Evolutionary conservation across 495 filamentous ascomycete species (phyloP).

Genomic region (Neurospora tetrasperma): DNA sequence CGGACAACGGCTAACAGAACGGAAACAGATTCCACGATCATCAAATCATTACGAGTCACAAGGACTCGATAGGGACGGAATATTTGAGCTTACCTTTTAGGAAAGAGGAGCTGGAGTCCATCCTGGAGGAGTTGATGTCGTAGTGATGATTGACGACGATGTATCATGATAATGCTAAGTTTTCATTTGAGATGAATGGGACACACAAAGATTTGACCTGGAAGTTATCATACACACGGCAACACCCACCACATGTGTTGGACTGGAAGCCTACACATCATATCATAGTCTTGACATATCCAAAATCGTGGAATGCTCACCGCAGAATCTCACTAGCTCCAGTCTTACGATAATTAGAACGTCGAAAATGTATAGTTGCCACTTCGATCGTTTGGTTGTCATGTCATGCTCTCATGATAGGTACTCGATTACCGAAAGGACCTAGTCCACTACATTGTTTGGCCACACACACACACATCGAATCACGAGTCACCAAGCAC

Average conservation of each 20-base stretch:
- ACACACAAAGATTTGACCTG: neutral
- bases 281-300: neutral
- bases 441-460: neutral
- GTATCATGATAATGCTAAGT: neutral
- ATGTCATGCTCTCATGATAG: neutral
- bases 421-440: neutral
- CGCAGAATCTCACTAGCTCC: neutral
- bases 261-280: neutral
- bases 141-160: slow-evolving; percentile 9
- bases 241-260: neutral
- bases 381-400: neutral
- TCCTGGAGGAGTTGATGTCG: slow-evolving; percentile 73
- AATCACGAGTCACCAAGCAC: neutral
- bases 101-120: slow-evolving; percentile 78
- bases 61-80: slow-evolving; percentile 77
- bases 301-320: neutral
- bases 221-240: neutral
- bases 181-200: neutral
- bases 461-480: neutral
- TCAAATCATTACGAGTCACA: slow-evolving; percentile 83
- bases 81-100: slow-evolving; percentile 75
- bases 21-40: slow-evolving; percentile 75
- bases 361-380: neutral
- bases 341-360: too few relatives aligned
- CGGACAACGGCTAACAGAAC: slow-evolving; percentile 16